A percentile compares a stretch with the other conserved stretches of the same genome.
These are phyloP conservation scores for Neopestalotiopsis clavispora DNA, from an alignment of 2,329 filamentous ascomycete species.

Conservation along the genomic window DNA sequence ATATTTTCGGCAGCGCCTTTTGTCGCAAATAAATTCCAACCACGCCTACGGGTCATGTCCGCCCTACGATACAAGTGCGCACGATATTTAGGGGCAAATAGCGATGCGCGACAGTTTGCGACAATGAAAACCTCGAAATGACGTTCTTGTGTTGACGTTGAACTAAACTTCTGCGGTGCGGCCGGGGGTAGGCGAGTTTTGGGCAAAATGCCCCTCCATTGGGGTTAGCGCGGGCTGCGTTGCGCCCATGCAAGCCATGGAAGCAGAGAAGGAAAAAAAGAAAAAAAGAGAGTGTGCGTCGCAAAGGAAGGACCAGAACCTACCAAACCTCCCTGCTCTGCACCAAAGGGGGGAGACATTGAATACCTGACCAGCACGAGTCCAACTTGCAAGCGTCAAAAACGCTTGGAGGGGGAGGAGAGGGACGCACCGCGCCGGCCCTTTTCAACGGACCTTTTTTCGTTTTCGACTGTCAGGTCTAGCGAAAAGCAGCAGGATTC, in stretches of 20 bases:
- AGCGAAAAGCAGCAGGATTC: no score
- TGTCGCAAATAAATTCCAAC: background rate
- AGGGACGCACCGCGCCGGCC: no score
- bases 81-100: background rate
- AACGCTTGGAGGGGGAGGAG: background rate
- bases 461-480: no score
- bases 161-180: background rate
- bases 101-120: background rate
- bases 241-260: background rate
- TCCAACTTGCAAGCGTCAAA: background rate
- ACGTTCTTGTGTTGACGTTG: constrained; percentile 1
- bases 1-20: background rate
- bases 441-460: no score
- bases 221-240: background rate
- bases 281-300: background rate
- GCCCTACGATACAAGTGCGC: background rate
- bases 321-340: background rate
- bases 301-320: background rate
- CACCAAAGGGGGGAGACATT: background rate
- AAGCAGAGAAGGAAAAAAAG: background rate
- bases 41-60: background rate
- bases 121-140: background rate
- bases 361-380: no score
- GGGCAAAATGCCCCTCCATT: background rate
- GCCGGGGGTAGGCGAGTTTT: background rate